Percentiles rank a stretch among this genome's conserved stretches.
Conservation (phyloP, 2,329 filamentous ascomycete genomes). For the Septoria linicola region DNA sequence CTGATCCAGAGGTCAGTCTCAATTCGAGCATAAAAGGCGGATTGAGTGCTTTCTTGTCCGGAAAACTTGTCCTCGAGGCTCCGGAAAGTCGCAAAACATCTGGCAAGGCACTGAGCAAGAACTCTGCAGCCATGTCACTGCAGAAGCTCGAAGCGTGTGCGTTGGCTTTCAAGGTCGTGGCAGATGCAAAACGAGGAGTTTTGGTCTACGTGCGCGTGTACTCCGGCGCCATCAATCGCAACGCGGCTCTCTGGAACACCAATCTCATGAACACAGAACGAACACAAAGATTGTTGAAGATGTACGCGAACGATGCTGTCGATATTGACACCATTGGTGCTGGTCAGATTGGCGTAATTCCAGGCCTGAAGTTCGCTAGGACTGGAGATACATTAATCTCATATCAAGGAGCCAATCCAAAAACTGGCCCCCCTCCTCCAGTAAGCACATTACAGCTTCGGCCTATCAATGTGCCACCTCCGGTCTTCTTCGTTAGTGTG, state of each 20-base stretch:
- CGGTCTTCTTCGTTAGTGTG: conserved; percentile 94
- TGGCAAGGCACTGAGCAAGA: conserved; percentile 43
- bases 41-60: conserved; percentile 48
- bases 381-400: conserved; percentile 90
- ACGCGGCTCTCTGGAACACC: conserved; percentile 80
- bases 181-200: conserved; percentile 80
- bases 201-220: conserved; percentile 92
- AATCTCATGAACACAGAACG: conserved; percentile 76
- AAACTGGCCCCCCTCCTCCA: conserved; percentile 64
- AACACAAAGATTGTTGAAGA: conserved; percentile 77
- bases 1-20: conserved; percentile 73
- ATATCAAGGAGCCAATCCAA: conserved; percentile 61
- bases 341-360: conserved; percentile 91
- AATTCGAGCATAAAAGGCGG: conserved; percentile 54
- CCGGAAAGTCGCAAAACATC: conserved; percentile 35
- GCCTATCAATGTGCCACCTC: conserved; percentile 84
- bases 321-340: conserved; percentile 77
- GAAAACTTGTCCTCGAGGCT: conserved; percentile 32
- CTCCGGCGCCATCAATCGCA: conserved; percentile 73
- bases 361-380: conserved; percentile 83
- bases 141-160: conserved; percentile 68
- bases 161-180: conserved; percentile 87
- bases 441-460: conserved; percentile 77
- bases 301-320: conserved; percentile 83
- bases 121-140: conserved; percentile 43